phyloP scores from a whole-genome alignment of 352 stramenopile species.

The Globisporangium barbulae region DNA sequence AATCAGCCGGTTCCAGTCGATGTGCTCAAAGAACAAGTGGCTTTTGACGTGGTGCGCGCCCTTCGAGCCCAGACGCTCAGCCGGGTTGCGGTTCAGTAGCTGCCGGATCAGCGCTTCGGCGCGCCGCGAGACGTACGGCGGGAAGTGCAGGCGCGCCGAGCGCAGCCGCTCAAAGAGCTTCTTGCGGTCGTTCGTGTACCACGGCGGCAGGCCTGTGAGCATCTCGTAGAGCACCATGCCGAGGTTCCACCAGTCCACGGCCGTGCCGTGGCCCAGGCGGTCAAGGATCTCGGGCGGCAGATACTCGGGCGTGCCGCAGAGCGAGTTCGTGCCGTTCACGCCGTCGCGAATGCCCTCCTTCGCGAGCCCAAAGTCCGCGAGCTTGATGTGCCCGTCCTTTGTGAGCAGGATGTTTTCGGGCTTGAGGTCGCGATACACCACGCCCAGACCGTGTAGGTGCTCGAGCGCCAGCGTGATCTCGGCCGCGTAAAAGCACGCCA shows the following conservation, averaged over 20 bases:
- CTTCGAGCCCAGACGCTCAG: slow-evolving; percentile 62
- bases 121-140: slow-evolving; percentile 74
- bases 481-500: slow-evolving; percentile 87
- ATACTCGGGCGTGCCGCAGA: slow-evolving; percentile 88
- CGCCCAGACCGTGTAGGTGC: slow-evolving; percentile 77
- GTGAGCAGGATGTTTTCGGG: slow-evolving; percentile 76
- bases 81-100: slow-evolving; percentile 76
- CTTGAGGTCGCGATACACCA: slow-evolving; percentile 84
- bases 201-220: slow-evolving; percentile 78
- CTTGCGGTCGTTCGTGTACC: slow-evolving; percentile 89
- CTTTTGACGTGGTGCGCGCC: slow-evolving; percentile 66
- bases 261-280: slow-evolving; percentile 79
- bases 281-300: slow-evolving; percentile 85
- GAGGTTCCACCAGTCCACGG: slow-evolving; percentile 93
- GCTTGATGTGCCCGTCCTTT: slow-evolving; percentile 84
- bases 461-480: slow-evolving; percentile 85
- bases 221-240: slow-evolving; percentile 84
- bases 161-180: slow-evolving; percentile 86
- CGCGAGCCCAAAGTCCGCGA: slow-evolving; percentile 85
- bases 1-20: slow-evolving; percentile 65
- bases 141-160: slow-evolving; percentile 77
- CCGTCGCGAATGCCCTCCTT: slow-evolving; percentile 77
- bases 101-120: slow-evolving; percentile 76
- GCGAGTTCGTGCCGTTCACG: slow-evolving; percentile 65
- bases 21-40: slow-evolving; percentile 75